Evolutionary conservation across 2,329 filamentous ascomycete genomes (phyloP).

Genomic region (Ceratocystis smalleyi): DNA sequence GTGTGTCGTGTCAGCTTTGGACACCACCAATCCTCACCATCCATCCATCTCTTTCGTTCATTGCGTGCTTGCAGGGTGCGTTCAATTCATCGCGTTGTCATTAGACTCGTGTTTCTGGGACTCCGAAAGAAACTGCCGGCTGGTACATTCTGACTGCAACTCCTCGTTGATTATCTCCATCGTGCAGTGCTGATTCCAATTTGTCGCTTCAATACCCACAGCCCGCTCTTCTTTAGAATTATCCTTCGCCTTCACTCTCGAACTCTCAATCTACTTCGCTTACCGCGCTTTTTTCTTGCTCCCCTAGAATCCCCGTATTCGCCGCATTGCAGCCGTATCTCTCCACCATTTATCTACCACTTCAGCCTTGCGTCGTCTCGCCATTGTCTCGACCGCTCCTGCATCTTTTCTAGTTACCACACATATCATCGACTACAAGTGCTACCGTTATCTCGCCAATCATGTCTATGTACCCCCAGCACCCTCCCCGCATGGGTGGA

Average conservation of each 20-base stretch:
- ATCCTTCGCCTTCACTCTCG: no score
- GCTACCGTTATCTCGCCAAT: not conserved
- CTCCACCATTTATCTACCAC: not conserved
- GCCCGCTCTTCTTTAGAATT: not conserved
- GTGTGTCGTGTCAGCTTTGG: not conserved
- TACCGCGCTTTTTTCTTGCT: constrained; percentile 3
- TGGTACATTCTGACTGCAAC: not conserved
- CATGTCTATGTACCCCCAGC: constrained; percentile 19
- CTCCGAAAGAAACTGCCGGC: not conserved
- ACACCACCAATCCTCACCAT: not conserved
- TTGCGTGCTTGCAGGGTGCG: not conserved
- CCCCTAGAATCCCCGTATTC: not conserved
- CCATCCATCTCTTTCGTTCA: not conserved
- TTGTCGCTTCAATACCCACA: not conserved
- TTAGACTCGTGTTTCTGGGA: not conserved
- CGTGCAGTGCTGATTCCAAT: not conserved
- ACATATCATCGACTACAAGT: not conserved
- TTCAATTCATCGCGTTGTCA: not conserved
- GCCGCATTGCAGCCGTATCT: not conserved
- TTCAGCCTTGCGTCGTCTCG: constrained; percentile 1
- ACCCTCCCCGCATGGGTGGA: constrained; percentile 18
- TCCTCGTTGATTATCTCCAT: not conserved
- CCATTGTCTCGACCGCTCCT: not conserved
- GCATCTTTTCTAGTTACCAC: not conserved
- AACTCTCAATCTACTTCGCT: not conserved